A percentile compares a stretch with the other conserved stretches of the same genome.
Conservation (phyloP, 225 moss, liverwort and hornwort species). For the Polytrichum formosum region DNA sequence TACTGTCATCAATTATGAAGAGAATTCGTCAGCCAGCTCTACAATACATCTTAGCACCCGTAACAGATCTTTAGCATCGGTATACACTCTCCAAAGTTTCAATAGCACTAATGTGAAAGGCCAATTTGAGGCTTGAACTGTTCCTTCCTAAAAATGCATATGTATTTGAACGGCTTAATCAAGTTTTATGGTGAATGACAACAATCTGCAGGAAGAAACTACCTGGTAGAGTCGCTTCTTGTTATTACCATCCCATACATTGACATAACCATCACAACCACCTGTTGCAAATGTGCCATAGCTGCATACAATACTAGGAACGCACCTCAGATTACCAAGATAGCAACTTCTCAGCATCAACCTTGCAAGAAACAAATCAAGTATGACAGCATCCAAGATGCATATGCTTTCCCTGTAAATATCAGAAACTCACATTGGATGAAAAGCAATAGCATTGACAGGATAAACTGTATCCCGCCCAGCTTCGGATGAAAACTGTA, state of each 20-base stretch:
- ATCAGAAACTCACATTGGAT: conserved; percentile 70
- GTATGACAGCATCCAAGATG: too few species aligned
- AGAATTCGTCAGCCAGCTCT: not conserved
- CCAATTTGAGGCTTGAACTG: too few species aligned
- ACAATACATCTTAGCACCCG: not conserved
- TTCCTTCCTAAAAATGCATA: too few species aligned
- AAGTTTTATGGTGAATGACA: too few species aligned
- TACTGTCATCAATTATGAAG: conserved; percentile 49
- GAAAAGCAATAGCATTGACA: conserved; percentile 96
- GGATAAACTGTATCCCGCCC: conserved; percentile 98
- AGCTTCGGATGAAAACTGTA: conserved; percentile 93
- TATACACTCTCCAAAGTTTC: too few species aligned
- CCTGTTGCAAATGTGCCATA: conserved; percentile 99
- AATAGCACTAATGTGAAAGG: too few species aligned
- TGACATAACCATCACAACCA: conserved; percentile 97
- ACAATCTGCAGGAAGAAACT: not conserved
- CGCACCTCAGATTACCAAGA: not conserved
- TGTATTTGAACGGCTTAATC: too few species aligned
- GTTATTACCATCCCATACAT: conserved; percentile 99
- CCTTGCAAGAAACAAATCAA: too few species aligned
- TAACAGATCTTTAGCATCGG: not conserved
- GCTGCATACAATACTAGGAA: conserved; percentile 36
- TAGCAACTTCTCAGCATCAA: not conserved
- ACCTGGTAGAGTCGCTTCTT: conserved; percentile 98
- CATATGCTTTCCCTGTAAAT: too few species aligned